A percentile compares a stretch with the other conserved stretches of the same genome.
Conservation (phyloP, 345 rosid genomes). For the rapeseed (Brassica napus) region DNA sequence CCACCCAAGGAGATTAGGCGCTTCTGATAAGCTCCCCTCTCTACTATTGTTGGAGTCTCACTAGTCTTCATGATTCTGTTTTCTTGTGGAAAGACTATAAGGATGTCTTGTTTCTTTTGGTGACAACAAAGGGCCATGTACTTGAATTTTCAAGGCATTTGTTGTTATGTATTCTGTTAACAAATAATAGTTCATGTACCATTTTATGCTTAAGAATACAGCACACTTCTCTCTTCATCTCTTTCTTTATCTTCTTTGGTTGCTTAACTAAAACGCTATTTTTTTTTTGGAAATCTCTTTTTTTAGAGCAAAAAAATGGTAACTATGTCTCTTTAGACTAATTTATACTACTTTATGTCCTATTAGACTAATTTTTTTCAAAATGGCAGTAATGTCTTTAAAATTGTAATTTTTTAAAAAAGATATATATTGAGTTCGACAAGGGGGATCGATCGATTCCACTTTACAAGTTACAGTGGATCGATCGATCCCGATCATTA, state of each 20-base stretch:
- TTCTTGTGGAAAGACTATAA: background rate
- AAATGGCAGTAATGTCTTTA: too few species aligned
- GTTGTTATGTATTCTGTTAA: slow-evolving; percentile 7
- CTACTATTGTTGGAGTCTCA: background rate
- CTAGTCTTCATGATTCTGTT: slow-evolving; percentile 15
- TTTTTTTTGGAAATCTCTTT: too few species aligned
- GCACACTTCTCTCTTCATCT: background rate
- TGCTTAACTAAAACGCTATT: background rate
- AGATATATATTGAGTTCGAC: too few species aligned
- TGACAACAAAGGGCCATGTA: background rate
- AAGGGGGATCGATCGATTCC: too few species aligned
- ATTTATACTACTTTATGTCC: too few species aligned
- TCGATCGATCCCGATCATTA: too few species aligned
- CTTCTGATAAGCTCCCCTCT: slow-evolving; percentile 46
- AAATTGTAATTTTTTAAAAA: too few species aligned
- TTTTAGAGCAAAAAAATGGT: too few species aligned
- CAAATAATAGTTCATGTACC: slow-evolving; percentile 3
- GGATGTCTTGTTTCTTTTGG: background rate
- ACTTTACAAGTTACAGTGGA: too few species aligned
- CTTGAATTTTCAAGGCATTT: slow-evolving; percentile 11
- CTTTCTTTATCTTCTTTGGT: background rate
- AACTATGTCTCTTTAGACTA: too few species aligned
- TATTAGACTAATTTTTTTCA: too few species aligned
- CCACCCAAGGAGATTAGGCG: slow-evolving; percentile 98
- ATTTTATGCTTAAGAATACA: background rate